These are phyloP conservation scores for Cicer chorassanicum DNA, from an alignment of 306 rosid genomes.

Conservation along the genomic window DNA sequence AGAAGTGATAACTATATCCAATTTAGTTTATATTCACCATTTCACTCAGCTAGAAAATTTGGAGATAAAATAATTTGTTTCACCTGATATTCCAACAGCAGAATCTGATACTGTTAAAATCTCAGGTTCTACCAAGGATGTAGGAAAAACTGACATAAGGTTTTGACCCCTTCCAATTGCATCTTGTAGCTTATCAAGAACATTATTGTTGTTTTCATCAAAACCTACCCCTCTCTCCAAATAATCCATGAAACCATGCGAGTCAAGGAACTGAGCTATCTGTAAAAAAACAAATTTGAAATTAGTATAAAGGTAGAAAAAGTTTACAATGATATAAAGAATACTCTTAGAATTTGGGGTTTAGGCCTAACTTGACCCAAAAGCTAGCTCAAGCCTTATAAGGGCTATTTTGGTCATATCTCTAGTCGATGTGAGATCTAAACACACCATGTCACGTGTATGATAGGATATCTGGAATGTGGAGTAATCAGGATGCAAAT, in stretches of 20 bases:
- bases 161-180: slow-evolving; percentile 97
- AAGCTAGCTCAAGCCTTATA: background rate
- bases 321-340: slow-evolving; percentile 18
- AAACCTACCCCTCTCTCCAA: slow-evolving; percentile 85
- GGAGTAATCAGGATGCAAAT: background rate
- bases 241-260: slow-evolving; percentile 94
- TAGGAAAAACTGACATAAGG: slow-evolving; percentile 84
- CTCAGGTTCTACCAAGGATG: slow-evolving; percentile 76
- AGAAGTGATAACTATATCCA: slow-evolving; percentile 34
- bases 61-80: slow-evolving; percentile 42
- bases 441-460: background rate
- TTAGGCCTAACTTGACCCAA: slow-evolving; percentile 12
- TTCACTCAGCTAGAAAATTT: slow-evolving; percentile 17
- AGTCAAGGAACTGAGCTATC: slow-evolving; percentile 86
- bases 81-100: slow-evolving; percentile 76
- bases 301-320: slow-evolving; percentile 36
- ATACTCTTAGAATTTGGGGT: background rate
- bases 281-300: slow-evolving; percentile 53
- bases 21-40: slow-evolving; percentile 21
- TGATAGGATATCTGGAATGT: background rate
- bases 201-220: slow-evolving; percentile 76
- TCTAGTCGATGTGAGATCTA: slow-evolving; percentile 2
- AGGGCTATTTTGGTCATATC: background rate
- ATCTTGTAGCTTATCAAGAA: slow-evolving; percentile 97
- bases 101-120: slow-evolving; percentile 87